phyloP scores from a whole-genome alignment of 805 yeast species.

The Kazachstania kunashirensis region DNA sequence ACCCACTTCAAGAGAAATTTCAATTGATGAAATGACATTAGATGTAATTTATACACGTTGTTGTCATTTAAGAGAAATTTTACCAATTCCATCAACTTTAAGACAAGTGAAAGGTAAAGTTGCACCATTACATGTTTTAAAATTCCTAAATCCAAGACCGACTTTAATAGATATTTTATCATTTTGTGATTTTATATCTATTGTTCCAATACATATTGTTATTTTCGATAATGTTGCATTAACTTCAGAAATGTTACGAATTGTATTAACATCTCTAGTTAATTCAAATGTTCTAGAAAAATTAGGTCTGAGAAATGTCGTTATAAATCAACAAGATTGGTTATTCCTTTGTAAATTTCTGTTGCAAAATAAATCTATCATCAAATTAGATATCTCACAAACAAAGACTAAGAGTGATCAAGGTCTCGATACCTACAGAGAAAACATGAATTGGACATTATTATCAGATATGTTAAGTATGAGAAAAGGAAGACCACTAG shows the following conservation, averaged over 20 bases:
- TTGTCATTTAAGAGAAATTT: conserved; percentile 82
- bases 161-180: conserved; percentile 80
- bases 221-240: conserved; percentile 72
- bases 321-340: conserved; percentile 70
- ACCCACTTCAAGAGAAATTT: background rate
- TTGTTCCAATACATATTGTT: conserved; percentile 71
- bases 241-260: conserved; percentile 65
- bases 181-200: conserved; percentile 77
- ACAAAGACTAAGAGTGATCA: conserved; percentile 34
- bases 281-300: conserved; percentile 60
- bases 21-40: conserved; percentile 23
- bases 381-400: conserved; percentile 63
- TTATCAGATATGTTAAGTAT: conserved; percentile 58
- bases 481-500: conserved; percentile 55
- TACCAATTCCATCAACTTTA: conserved; percentile 84
- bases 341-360: conserved; percentile 64
- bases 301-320: conserved; percentile 68
- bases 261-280: conserved; percentile 59
- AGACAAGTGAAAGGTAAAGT: conserved; percentile 72
- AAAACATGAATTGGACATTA: conserved; percentile 75
- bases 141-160: conserved; percentile 78
- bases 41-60: conserved; percentile 83
- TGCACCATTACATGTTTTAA: conserved; percentile 62
- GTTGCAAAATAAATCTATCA: conserved; percentile 47
- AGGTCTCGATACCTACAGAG: conserved; percentile 37